phyloP scores from a whole-genome alignment of 208 protist species.

The Crithidia bombi region DNA sequence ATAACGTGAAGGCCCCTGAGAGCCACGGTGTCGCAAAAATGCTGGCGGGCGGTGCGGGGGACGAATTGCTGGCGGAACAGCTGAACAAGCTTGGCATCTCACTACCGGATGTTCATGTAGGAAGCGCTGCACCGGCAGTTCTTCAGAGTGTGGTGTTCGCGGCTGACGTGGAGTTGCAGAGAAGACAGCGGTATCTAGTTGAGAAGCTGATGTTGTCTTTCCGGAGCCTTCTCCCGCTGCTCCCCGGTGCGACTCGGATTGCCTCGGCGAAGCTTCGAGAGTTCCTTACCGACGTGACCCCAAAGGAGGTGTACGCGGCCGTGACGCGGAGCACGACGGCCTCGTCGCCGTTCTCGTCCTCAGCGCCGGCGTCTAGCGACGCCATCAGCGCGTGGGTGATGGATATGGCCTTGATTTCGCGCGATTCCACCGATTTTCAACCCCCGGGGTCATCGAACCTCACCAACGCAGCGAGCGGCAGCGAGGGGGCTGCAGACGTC shows the following conservation, averaged over 20 bases:
- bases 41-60: constrained; percentile 48
- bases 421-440: constrained; percentile 27
- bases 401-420: constrained; percentile 46
- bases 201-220: constrained; percentile 49
- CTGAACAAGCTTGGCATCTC: constrained; percentile 30
- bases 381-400: constrained; percentile 38
- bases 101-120: constrained; percentile 39
- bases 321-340: not conserved
- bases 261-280: constrained; percentile 30
- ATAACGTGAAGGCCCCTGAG: constrained; percentile 75
- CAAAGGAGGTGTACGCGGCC: constrained; percentile 21
- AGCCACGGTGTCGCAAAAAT: constrained; percentile 1
- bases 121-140: constrained; percentile 27
- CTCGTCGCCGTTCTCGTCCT: not conserved
- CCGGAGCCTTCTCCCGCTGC: constrained; percentile 69
- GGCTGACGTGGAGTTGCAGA: constrained; percentile 18
- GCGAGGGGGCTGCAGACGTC: not conserved
- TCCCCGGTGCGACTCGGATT: constrained; percentile 57
- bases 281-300: constrained; percentile 37
- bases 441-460: not conserved
- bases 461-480: not conserved
- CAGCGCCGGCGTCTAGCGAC: not conserved
- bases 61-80: constrained; percentile 53
- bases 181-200: constrained; percentile 44
- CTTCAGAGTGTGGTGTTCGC: constrained; percentile 29